phyloP scores from a whole-genome alignment of 108 stramenopile genomes.

The Cyclotella baltica region DNA sequence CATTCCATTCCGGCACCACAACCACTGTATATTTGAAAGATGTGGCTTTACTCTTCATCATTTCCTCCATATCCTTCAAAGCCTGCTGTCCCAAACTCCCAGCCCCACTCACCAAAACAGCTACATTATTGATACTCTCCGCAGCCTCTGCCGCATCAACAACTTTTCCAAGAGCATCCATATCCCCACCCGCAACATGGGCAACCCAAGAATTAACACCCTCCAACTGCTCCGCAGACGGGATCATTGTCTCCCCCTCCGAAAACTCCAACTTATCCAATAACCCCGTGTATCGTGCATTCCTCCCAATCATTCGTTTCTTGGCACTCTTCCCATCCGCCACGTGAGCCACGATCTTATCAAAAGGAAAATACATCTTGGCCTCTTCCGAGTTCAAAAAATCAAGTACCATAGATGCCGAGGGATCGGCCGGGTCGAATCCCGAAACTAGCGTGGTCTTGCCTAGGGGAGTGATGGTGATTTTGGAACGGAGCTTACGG shows the following conservation, averaged over 20 bases:
- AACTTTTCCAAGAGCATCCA: conserved; percentile 47
- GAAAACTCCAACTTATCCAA: conserved; percentile 84
- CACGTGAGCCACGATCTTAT: conserved; percentile 85
- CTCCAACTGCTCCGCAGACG: conserved; percentile 65
- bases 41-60: conserved; percentile 59
- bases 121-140: conserved; percentile 68
- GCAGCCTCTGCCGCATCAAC: conserved; percentile 56
- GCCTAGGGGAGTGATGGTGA: conserved; percentile 38
- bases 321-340: conserved; percentile 75
- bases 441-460: conserved; percentile 42
- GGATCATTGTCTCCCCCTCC: conserved; percentile 43
- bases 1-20: conserved; percentile 71
- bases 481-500: conserved; percentile 8
- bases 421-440: conserved; percentile 56
- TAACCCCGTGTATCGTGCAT: conserved; percentile 91
- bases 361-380: conserved; percentile 53
- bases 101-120: conserved; percentile 73
- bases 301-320: conserved; percentile 87
- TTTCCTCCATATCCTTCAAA: conserved; percentile 46
- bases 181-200: conserved; percentile 46
- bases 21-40: conserved; percentile 73
- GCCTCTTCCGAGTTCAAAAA: conserved; percentile 86
- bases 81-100: conserved; percentile 41
- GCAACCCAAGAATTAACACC: conserved; percentile 77
- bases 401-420: conserved; percentile 77